Evolutionary conservation across 495 filamentous ascomycete genomes (phyloP).

Genomic region (Aspergillus panamensis): DNA sequence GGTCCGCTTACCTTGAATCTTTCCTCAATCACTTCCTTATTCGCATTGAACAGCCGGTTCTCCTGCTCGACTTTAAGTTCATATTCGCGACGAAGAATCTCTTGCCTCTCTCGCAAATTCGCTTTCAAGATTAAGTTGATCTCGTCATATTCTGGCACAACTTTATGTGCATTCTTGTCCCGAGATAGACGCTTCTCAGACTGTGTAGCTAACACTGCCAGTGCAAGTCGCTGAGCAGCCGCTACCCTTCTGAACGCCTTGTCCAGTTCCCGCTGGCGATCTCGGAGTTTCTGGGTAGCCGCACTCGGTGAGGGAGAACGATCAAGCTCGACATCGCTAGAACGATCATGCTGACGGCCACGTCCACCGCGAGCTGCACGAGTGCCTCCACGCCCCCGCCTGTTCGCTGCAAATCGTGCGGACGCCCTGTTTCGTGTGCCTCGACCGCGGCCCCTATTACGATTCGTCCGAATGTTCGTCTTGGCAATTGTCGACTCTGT

Average conservation of each 20-base stretch:
- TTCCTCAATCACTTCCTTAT: conserved; percentile 29
- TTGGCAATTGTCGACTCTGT: conserved; percentile 20
- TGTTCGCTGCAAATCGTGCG: conserved; percentile 19
- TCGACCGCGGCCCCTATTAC: conserved; percentile 36
- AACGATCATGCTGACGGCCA: conserved; percentile 25
- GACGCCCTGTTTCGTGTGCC: conserved; percentile 37
- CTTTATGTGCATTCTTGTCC: conserved; percentile 43
- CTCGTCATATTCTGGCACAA: conserved; percentile 40
- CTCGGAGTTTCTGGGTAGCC: conserved; percentile 34
- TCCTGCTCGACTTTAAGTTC: conserved; percentile 29
- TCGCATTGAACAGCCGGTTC: conserved; percentile 27
- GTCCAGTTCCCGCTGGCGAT: conserved; percentile 42
- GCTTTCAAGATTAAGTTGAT: conserved; percentile 23
- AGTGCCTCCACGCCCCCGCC: conserved; percentile 25
- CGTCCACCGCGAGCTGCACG: conserved; percentile 22
- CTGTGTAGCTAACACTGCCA: conserved; percentile 39
- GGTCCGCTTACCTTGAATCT: conserved; percentile 27
- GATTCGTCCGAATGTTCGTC: conserved; percentile 35
- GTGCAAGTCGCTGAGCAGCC: conserved; percentile 36
- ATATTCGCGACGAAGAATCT: conserved; percentile 26
- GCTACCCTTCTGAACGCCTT: conserved; percentile 43
- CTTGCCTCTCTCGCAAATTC: conserved; percentile 17
- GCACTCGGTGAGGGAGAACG: conserved; percentile 39
- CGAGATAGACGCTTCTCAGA: conserved; percentile 36
- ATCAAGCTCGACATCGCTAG: conserved; percentile 30